Percentiles rank a stretch among this genome's conserved stretches.
Evolutionary conservation across 495 filamentous ascomycete species (phyloP).

Genomic region (Neurospora discreta): DNA sequence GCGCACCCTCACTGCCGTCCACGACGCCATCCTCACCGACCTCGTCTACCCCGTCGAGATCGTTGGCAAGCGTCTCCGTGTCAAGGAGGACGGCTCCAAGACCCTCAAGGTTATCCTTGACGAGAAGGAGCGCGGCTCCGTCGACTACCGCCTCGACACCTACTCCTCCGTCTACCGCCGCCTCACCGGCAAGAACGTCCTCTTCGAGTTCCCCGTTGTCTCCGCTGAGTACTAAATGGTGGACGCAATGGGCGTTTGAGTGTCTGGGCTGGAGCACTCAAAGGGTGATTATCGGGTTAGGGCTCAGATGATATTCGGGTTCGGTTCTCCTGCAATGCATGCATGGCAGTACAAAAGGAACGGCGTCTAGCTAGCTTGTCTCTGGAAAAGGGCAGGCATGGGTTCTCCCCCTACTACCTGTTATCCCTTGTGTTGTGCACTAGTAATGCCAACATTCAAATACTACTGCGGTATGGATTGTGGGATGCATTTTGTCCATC

Average conservation of each 20-base stretch:
- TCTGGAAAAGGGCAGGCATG: conserved; percentile 8
- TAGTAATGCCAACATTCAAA: not conserved
- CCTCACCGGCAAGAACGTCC: conserved; percentile 84
- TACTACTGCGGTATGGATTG: not conserved
- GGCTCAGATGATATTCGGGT: conserved; percentile 20
- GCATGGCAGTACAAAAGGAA: conserved; percentile 23
- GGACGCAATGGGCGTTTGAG: conserved; percentile 8
- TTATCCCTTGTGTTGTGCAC: not conserved
- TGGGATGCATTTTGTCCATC: not conserved
- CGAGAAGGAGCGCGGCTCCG: conserved; percentile 98
- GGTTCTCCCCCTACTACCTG: not conserved
- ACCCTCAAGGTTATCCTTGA: conserved; percentile 95
- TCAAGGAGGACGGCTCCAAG: conserved; percentile 96
- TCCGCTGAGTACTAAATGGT: conserved; percentile 60
- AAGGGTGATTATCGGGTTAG: conserved; percentile 14
- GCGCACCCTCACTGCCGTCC: conserved; percentile 92
- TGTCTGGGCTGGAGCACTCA: conserved; percentile 12
- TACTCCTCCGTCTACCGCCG: conserved; percentile 98
- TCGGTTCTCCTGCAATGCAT: conserved; percentile 19
- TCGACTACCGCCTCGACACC: conserved; percentile 97
- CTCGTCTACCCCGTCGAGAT: conserved; percentile 99
- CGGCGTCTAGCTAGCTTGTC: conserved; percentile 30
- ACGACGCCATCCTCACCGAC: conserved; percentile 91
- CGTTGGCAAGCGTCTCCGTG: conserved; percentile 93
- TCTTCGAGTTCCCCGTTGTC: conserved; percentile 94